These are phyloP conservation scores for Metarhizium sp. DNA, from an alignment of 2,329 filamentous ascomycete species.

Conservation along the genomic window DNA sequence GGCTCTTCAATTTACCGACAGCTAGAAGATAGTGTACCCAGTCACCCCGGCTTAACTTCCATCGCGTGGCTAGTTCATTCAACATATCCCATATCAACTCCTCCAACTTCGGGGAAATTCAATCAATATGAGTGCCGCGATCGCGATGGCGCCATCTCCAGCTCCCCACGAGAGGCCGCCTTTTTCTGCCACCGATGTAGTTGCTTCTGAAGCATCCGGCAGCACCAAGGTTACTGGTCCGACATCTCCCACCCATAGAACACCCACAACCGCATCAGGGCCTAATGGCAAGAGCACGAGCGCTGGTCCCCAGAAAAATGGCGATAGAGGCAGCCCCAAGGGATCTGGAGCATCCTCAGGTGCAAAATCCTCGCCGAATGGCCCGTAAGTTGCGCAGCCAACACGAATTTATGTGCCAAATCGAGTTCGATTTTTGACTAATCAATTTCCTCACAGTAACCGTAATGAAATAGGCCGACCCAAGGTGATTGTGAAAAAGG, in stretches of 20 bases:
- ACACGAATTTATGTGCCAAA: not conserved
- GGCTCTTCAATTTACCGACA: not conserved
- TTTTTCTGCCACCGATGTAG: conserved; percentile 37
- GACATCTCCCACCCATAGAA: conserved; percentile 33
- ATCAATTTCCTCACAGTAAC: conserved; percentile 19
- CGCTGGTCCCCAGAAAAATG: conserved; percentile 35
- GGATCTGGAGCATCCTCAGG: conserved; percentile 23
- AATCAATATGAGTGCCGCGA: conserved; percentile 56
- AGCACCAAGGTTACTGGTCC: conserved; percentile 1
- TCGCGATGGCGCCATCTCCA: conserved; percentile 60
- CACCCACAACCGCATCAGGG: conserved; percentile 20
- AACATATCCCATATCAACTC: not conserved
- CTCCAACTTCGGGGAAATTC: too few relatives aligned
- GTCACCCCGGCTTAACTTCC: not conserved
- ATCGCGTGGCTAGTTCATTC: not conserved
- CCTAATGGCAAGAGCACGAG: conserved; percentile 23
- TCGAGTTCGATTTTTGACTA: conserved; percentile 4
- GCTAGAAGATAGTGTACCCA: not conserved
- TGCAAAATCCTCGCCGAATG: conserved; percentile 47
- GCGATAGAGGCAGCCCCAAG: conserved; percentile 46
- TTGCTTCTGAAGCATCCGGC: conserved; percentile 7
- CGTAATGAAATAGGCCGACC: conserved; percentile 42
- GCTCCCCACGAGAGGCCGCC: conserved; percentile 55
- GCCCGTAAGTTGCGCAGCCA: conserved; percentile 40
- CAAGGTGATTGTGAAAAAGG: conserved; percentile 93